Evolutionary conservation across 2,329 filamentous ascomycete genomes (phyloP).

Genomic region (Raffaelea deltoideospora): DNA sequence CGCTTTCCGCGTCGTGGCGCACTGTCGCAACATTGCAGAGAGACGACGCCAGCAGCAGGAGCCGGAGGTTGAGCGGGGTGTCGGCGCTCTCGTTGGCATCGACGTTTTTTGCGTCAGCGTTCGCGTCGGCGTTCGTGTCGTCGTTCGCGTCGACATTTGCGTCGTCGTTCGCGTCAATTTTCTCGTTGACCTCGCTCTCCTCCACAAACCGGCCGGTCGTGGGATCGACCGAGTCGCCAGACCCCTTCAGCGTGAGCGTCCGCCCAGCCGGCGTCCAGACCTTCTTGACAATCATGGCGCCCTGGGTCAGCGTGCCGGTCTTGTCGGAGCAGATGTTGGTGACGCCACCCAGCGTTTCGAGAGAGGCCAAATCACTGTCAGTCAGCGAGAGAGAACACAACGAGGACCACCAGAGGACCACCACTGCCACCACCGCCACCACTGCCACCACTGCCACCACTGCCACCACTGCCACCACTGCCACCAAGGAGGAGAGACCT

Average conservation of each 20-base stretch:
- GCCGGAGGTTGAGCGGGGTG: slow-evolving; percentile 32
- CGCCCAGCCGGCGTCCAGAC: slow-evolving; percentile 46
- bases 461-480: too few species aligned
- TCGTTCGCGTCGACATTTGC: slow-evolving; percentile 26
- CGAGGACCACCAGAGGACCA: too few species aligned
- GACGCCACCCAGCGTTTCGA: slow-evolving; percentile 55
- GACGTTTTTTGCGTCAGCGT: too few species aligned
- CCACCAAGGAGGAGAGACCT: too few species aligned
- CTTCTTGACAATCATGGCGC: slow-evolving; percentile 55
- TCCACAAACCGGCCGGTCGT: slow-evolving; percentile 41
- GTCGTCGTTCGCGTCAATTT: neutral
- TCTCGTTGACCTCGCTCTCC: slow-evolving; percentile 20
- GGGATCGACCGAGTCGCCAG: slow-evolving; percentile 45
- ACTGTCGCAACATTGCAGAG: slow-evolving; percentile 53
- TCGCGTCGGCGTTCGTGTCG: slow-evolving; percentile 8
- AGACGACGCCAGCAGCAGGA: slow-evolving; percentile 39
- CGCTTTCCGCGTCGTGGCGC: slow-evolving; percentile 35
- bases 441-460: too few species aligned
- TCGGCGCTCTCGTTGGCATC: slow-evolving; percentile 11
- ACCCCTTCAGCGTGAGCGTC: slow-evolving; percentile 44
- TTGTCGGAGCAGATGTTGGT: slow-evolving; percentile 64
- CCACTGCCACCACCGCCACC: too few species aligned
- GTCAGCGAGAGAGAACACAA: neutral
- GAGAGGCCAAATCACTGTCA: slow-evolving; percentile 41
- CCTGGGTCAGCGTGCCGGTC: slow-evolving; percentile 53